Evolutionary conservation across 331 rosid genomes (phyloP), one percentile per base, ranked within the genome.

Genomic region (Ulmus americana): DNA sequence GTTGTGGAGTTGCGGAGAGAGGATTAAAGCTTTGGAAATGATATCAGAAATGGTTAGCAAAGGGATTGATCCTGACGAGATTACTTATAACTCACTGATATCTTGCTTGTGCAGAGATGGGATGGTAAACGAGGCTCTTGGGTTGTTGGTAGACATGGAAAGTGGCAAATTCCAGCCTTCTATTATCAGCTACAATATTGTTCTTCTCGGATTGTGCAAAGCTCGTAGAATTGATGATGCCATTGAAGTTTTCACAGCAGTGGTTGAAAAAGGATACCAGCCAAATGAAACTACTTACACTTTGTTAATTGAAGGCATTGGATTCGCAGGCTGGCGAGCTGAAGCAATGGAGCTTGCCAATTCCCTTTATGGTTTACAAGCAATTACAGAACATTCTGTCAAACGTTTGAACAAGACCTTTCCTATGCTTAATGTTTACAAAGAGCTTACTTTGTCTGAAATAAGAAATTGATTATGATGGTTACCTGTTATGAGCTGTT

Each of bases 51-150:
- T 91, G 97, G 70, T 86, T 45, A 64, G 63, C 73, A 85, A 80
- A 8, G 80, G 80, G 28, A 77, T 86, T 46, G 83, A 71, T 16
- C 89, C 96, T 5, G 96, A 88, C 28, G 79, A 59, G 66, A 82
- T 88, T 57, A 91, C 96, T 0, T 91, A 91, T 46, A 83, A 86
- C 64, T 80, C 94, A 2, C 90, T 91, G 5, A 76, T 91, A 64
- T 86, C 92, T 2, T 78, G 85, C 54, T 81, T 91, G 83, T 91
- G 97, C 80, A 85, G 95, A 76, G 96, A 91, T 57, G 87, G 95
- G 47, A 63, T 88, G 90, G 92, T 88, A 61, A 72, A 82, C 50
- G 81, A 85, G 79, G 97, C 95, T 6, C 70, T 87, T 14, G 94
- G 81, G 55, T 70, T 90, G 84, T 71, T 87, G 64, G 76, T 78